These are phyloP conservation scores for Penicillium riverlandense DNA, from an alignment of 495 filamentous ascomycete genomes.

Conservation along the genomic window DNA sequence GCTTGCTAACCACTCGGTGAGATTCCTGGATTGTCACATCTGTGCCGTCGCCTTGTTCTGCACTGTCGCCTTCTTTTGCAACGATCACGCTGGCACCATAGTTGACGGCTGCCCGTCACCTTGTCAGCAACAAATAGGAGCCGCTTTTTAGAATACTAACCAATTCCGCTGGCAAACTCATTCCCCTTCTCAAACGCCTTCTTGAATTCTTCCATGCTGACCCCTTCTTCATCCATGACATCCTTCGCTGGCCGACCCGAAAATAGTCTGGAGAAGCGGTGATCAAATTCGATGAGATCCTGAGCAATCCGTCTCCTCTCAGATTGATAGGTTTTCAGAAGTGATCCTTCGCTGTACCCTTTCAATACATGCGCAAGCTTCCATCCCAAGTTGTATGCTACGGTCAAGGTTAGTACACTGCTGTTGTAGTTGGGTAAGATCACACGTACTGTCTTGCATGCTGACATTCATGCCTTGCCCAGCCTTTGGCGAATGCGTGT, in stretches of 20 bases:
- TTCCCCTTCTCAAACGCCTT: constrained; percentile 29
- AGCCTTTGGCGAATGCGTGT: constrained; percentile 59
- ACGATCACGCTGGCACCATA: constrained; percentile 28
- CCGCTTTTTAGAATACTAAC: constrained; percentile 1
- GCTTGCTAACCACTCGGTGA: constrained; percentile 18
- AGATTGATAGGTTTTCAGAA: constrained; percentile 57
- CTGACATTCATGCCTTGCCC: constrained; percentile 73
- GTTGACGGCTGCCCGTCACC: constrained; percentile 16
- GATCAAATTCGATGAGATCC: constrained; percentile 62
- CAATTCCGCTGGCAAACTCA: constrained; percentile 33
- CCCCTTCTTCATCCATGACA: constrained; percentile 32
- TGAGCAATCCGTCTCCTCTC: constrained; percentile 58
- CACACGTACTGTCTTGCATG: constrained; percentile 45
- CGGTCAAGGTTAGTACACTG: constrained; percentile 8
- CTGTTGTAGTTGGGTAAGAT: too few species aligned
- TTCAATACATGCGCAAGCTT: constrained; percentile 59
- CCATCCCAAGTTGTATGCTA: constrained; percentile 67
- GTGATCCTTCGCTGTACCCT: constrained; percentile 36
- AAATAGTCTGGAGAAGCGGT: constrained; percentile 45
- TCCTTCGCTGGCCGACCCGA: constrained; percentile 27
- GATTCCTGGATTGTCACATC: not conserved
- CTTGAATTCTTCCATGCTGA: constrained; percentile 43
- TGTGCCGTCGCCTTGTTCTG: constrained; percentile 23
- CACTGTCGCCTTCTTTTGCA: constrained; percentile 18
- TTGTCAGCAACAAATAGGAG: too few species aligned